A percentile compares a stretch with the other conserved stretches of the same genome.
Evolutionary conservation across 2,329 filamentous ascomycete genomes (phyloP).

Genomic region (Atkinsonella texensis): DNA sequence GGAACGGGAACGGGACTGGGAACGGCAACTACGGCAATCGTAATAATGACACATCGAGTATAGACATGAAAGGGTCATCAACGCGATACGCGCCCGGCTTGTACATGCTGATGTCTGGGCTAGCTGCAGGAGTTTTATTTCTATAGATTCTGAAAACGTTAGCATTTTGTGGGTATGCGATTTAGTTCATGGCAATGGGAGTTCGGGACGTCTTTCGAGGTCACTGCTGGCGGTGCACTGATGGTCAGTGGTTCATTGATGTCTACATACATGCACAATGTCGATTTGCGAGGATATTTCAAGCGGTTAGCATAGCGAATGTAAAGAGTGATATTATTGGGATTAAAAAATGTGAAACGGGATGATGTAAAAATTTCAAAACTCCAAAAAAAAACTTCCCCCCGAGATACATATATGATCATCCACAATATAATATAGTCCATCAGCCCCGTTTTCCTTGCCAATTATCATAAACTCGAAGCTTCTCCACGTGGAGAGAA

Average conservation of each 20-base stretch:
- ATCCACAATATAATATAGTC: too few relatives aligned
- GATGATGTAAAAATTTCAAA: too few relatives aligned
- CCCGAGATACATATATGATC: too few relatives aligned
- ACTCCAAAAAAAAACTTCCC: too few relatives aligned
- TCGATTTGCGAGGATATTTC: background rate
- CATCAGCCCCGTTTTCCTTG: too few relatives aligned
- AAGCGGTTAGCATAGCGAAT: background rate
- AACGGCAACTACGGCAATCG: background rate
- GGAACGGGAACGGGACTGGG: background rate
- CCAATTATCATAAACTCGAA: too few relatives aligned
- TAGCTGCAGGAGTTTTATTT: background rate
- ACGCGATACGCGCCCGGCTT: background rate
- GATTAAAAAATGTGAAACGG: too few relatives aligned
- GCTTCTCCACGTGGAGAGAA: too few relatives aligned
- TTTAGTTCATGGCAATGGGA: background rate
- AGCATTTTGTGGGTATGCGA: background rate
- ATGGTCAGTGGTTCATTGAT: background rate
- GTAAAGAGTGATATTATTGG: background rate
- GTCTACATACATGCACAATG: background rate
- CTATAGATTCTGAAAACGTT: background rate
- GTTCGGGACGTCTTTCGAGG: background rate
- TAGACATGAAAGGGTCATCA: background rate
- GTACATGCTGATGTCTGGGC: background rate
- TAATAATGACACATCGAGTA: background rate
- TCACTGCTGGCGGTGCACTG: constrained; percentile 1